phyloP scores from a whole-genome alignment of 2,329 filamentous ascomycete genomes.

The Tolypocladium tundrense region DNA sequence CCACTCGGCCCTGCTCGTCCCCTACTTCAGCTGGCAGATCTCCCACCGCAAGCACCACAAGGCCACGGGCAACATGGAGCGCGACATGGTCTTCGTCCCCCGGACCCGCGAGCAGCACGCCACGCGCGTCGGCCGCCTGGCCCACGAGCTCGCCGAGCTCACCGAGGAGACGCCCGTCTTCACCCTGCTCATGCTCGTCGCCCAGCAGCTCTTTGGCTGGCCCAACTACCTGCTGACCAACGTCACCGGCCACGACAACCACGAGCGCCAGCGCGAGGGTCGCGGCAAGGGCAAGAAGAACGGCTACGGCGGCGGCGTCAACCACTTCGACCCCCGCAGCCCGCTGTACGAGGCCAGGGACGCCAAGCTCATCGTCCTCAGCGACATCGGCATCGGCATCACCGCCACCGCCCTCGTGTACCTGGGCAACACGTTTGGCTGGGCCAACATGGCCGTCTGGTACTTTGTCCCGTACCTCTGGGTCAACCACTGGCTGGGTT shows the following conservation, averaged over 20 bases:
- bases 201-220: slow-evolving; percentile 89
- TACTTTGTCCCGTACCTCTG: slow-evolving; percentile 92
- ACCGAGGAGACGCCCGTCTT: slow-evolving; percentile 88
- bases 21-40: slow-evolving; percentile 99
- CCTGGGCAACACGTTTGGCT: slow-evolving; percentile 71
- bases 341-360: slow-evolving; percentile 90
- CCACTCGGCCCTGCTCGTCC: slow-evolving; percentile 81
- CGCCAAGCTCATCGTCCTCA: slow-evolving; percentile 74
- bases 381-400: slow-evolving; percentile 70
- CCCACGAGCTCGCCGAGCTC: slow-evolving; percentile 78
- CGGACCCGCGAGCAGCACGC: slow-evolving; percentile 79
- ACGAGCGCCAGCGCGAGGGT: slow-evolving; percentile 83
- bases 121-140: slow-evolving; percentile 58
- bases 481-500: slow-evolving; percentile 99
- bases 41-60: slow-evolving; percentile 99
- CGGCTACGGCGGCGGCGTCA: slow-evolving; percentile 69
- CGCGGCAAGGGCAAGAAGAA: slow-evolving; percentile 90
- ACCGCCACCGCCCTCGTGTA: slow-evolving; percentile 51
- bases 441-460: slow-evolving; percentile 82
- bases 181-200: slow-evolving; percentile 63
- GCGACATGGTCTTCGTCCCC: slow-evolving; percentile 98
- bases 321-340: slow-evolving; percentile 85
- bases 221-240: slow-evolving; percentile 84
- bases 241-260: slow-evolving; percentile 92
- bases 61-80: slow-evolving; percentile 91